Evolutionary conservation across 2,329 filamentous ascomycete genomes (phyloP).

Genomic region (Pezicula carpinea): DNA sequence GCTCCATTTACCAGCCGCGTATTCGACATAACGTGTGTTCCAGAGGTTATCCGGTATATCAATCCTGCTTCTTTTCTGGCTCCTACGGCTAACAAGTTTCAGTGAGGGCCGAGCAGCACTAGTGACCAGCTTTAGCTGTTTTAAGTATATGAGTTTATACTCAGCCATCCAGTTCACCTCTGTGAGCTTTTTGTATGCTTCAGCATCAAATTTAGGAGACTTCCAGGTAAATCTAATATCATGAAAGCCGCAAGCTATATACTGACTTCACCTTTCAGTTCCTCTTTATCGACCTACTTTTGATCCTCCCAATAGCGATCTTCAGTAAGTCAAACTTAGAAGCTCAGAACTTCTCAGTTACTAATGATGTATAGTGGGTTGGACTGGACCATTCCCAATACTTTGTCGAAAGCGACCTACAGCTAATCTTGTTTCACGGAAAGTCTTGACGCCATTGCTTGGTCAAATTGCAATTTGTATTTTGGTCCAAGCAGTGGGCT

Average conservation of each 20-base stretch:
- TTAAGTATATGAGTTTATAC: conserved; percentile 99
- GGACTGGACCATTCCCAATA: conserved; percentile 77
- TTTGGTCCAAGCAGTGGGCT: conserved; percentile 68
- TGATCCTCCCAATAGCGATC: conserved; percentile 93
- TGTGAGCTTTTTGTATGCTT: conserved; percentile 93
- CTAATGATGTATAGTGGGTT: conserved; percentile 73
- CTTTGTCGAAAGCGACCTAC: conserved; percentile 84
- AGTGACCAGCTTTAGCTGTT: conserved; percentile 98
- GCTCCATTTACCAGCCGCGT: conserved; percentile 93
- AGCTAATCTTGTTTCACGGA: conserved; percentile 85
- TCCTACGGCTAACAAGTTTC: conserved; percentile 9
- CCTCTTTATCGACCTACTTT: conserved; percentile 85
- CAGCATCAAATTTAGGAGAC: conserved; percentile 89
- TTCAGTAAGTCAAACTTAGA: conserved; percentile 58
- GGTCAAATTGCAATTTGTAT: conserved; percentile 85
- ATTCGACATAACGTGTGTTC: conserved; percentile 95
- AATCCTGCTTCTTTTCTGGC: background rate
- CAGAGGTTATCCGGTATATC: conserved; percentile 74
- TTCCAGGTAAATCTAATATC: conserved; percentile 62
- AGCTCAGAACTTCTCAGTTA: background rate
- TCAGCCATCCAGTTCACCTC: conserved; percentile 99
- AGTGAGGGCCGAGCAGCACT: conserved; percentile 88
- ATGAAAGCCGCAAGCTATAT: conserved; percentile 4
- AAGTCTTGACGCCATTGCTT: conserved; percentile 83
- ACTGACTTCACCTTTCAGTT: conserved; percentile 46